Base-by-base conservation (phyloP, 2,329 filamentous ascomycete species). In the Aciculosporium take region DNA sequence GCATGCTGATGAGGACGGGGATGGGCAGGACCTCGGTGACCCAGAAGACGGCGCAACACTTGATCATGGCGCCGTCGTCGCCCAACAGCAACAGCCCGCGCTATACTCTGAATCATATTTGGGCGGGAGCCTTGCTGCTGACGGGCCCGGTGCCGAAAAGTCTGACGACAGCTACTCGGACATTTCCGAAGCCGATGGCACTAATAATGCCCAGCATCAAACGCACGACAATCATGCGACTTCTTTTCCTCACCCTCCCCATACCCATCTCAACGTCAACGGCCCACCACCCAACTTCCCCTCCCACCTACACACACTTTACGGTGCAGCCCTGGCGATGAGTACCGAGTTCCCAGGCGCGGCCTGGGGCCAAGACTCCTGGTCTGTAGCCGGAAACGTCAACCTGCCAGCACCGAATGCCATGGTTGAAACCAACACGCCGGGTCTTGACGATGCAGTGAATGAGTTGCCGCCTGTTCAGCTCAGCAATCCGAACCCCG, bases 1-100 rank as follows among this genome's bases (percentile, higher is more conserved):
- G 48, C 12, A 45, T 48, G 17, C 43, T 48, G 28, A 28, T 20
- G 42, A 36, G 24, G 52, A 55, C 46, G 57, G 61, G 29, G 42
- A 56, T 27, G 57, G 61, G 25, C 42, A 55, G 30, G 54, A 54
- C 28, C 56, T 63, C 56, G 59, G 54, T 50, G 60, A 61, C 18
- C 54, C 51, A 41, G 57, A 62, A 40, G 55, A 56, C 23, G 57
- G 59, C 34, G 56, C 49, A 38, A 49, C 54, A 27, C 41, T 59
- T 9, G 42, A 53, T 33, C 41, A 38, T 21, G 31, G 36, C 35
- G 6, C 29, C 2, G 30, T 10, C 6, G n/a, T 12, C 13, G 10
- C 30, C 12, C 33, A 30, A 7, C 33, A 21, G 5, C 33, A 30
- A 7, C 33, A 21, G 5, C 30, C 24, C 12, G 9, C 25, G 18